These are phyloP conservation scores for Penicillium subrubescens DNA, from an alignment of 495 filamentous ascomycete genomes.

Conservation along the genomic window DNA sequence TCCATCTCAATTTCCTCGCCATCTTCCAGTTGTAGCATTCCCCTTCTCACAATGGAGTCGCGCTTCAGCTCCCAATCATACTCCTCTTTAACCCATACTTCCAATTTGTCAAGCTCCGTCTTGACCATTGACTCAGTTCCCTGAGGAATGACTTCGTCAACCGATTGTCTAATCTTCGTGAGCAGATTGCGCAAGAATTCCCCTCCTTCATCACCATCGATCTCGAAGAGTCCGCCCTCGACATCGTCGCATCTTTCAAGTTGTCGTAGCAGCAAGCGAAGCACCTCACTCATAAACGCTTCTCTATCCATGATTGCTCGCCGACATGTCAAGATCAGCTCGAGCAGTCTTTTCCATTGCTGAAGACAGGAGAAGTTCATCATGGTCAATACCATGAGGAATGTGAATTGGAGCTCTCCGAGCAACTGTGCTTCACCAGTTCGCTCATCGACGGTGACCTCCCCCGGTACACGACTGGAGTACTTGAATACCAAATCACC, in stretches of 20 bases:
- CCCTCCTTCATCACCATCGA: slow-evolving; percentile 55
- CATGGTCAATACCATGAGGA: slow-evolving; percentile 77
- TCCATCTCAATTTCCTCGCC: slow-evolving; percentile 81
- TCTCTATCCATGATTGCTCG: slow-evolving; percentile 58
- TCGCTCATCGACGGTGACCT: slow-evolving; percentile 19
- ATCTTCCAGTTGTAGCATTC: slow-evolving; percentile 72
- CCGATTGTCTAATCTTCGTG: slow-evolving; percentile 49
- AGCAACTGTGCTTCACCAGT: slow-evolving; percentile 55
- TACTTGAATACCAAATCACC: slow-evolving; percentile 50
- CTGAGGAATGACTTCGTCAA: slow-evolving; percentile 44
- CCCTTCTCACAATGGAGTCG: slow-evolving; percentile 58
- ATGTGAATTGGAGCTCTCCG: slow-evolving; percentile 87
- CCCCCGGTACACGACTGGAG: slow-evolving; percentile 19
- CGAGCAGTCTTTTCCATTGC: slow-evolving; percentile 81
- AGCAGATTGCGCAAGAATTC: slow-evolving; percentile 57
- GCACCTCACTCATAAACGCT: slow-evolving; percentile 58
- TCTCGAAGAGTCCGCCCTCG: slow-evolving; percentile 59
- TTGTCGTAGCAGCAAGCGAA: slow-evolving; percentile 69
- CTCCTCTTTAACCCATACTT: slow-evolving; percentile 55
- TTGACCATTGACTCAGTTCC: slow-evolving; percentile 41
- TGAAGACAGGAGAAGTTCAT: slow-evolving; percentile 84
- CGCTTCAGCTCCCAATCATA: slow-evolving; percentile 67
- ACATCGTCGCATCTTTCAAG: slow-evolving; percentile 71
- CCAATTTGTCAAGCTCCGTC: slow-evolving; percentile 57
- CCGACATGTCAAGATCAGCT: slow-evolving; percentile 70